Evolutionary conservation across 805 yeast species (phyloP), one percentile per base, ranked within the genome.

Genomic region (Grigorovia jiainica): DNA sequence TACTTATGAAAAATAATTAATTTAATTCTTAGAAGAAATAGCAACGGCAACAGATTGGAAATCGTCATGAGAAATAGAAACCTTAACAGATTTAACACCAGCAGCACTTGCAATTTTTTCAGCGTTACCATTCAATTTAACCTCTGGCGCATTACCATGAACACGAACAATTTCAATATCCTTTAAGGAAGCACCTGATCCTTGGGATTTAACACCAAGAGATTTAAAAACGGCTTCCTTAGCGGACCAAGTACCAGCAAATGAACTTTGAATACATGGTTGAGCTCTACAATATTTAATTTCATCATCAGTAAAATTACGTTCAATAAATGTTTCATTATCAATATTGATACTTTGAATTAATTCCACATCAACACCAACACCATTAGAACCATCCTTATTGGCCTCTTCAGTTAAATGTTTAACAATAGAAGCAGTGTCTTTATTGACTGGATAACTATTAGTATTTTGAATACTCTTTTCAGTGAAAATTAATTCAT

Each of bases 171-270:
- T 85, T 69, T 90, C 97, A 65, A 92, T 94, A 46, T 87, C 95
- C 61, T 75, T 77, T 68, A 92, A 74, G 27, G 95, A 72, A 31
- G 98, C 97, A 47, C 97, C 98, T 13, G 90, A 96, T 46, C 99
- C 99, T 60, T 79, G 76, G 37, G 95, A 79, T 58, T 76, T 75
- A 48, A 86, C 95, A 47, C 92, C 89, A 58, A 92, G 72, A 16
- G 95, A 85, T 71, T 92, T 92, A 80, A 92, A 92, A 29, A 89
- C 97, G 34, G 99, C 98, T 70, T 92, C 99, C 69, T 92, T 92
- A 36, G 98, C 98, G 24, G 96, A 86, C 99, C 99, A 92, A 35
- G 95, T 83, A 38, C 99, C 99, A 21, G 98, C 87, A 66, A 75
- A 92, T 3, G 97, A 86, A 11, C 97, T 86, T 57, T 78, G 83